These are phyloP conservation scores for Ophiostoma quercus DNA, from an alignment of 2,329 filamentous ascomycete species.

Conservation along the genomic window DNA sequence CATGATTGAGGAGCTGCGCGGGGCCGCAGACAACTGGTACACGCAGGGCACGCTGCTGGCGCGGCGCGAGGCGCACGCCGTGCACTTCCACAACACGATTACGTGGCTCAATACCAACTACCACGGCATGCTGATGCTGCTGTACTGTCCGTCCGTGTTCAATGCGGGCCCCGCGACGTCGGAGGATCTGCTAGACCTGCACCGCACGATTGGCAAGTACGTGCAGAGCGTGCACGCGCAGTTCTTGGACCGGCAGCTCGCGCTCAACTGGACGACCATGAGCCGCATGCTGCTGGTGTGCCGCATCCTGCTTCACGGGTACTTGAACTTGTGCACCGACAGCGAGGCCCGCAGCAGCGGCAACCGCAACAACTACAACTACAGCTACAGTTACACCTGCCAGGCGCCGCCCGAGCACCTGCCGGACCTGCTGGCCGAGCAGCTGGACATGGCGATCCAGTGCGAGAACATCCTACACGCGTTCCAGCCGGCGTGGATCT, in stretches of 20 bases:
- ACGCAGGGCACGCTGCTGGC: slow-evolving; percentile 42
- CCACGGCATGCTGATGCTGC: slow-evolving; percentile 41
- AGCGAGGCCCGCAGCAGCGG: not conserved
- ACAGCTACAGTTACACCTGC: not conserved
- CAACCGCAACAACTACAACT: not conserved
- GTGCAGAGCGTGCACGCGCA: slow-evolving; percentile 40
- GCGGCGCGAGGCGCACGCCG: slow-evolving; percentile 39
- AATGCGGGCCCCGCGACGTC: slow-evolving; percentile 35
- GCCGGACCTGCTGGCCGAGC: slow-evolving; percentile 19
- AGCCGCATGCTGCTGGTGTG: slow-evolving; percentile 38
- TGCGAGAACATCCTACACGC: slow-evolving; percentile 19
- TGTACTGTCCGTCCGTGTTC: slow-evolving; percentile 42
- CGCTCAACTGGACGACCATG: slow-evolving; percentile 41
- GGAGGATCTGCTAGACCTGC: slow-evolving; percentile 33
- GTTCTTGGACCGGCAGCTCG: slow-evolving; percentile 40
- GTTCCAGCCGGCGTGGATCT: slow-evolving; percentile 19
- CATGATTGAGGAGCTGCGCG: slow-evolving; percentile 35
- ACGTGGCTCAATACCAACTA: slow-evolving; percentile 43
- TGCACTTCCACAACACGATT: slow-evolving; percentile 43
- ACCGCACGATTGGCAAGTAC: slow-evolving; percentile 40
- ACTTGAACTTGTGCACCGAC: slow-evolving; percentile 18
- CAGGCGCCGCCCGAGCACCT: slow-evolving; percentile 8
- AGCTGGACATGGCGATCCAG: slow-evolving; percentile 23
- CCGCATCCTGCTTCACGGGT: slow-evolving; percentile 36
- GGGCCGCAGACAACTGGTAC: slow-evolving; percentile 44